Base-by-base conservation (phyloP, 1,284 basidiomycete species). In the Pterulicium gracile region DNA sequence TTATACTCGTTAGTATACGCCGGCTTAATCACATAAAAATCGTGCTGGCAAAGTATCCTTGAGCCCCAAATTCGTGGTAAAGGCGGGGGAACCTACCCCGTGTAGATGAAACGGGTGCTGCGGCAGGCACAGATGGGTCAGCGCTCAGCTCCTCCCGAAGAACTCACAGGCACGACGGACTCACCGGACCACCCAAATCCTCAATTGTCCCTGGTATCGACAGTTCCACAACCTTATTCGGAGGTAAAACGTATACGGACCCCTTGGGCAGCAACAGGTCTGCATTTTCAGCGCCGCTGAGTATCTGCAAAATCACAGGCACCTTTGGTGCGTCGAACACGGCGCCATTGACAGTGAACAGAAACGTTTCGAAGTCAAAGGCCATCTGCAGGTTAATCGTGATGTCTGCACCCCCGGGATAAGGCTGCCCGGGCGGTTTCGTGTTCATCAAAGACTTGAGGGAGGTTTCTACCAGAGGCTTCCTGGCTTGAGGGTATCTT, bases 201-300 rank as follows among this genome's bases (percentile, higher is more conserved):
- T 39, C 36, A 17, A 39, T 39, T 15, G 36, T 39, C 15, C 55
- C 60, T 13, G 61, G 61, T 14, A 69, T 56, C 14, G 56, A 58
- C 10, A 72, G 52, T 41, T 72, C 68, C 27, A 72, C 56, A 3
- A 61, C 58, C 41, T 64, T 59, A 50, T 70, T 63, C 5, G 49
- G 20, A 1, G 64, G 63, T 14, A 70, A 51, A 17, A 55, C 32
- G 32, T 58, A 57, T 14, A 65, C 52, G 17, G 55, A 55, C 20
- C 62, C 60, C 0, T 47, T 12, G 1, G 64, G 64, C 2, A 65
- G 48, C 2, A 67, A 52, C 3, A 58, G 52, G 3, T 51, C 50
- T 0, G 62, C 56, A 1, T 44, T 50, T 36, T 53, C 43, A 3
- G 58, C 52, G 2, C 65, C 65, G 42, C 56, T 61, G 42, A 67